These are phyloP conservation scores for Aspergillus steynii DNA, from an alignment of 495 filamentous ascomycete species.

Conservation along the genomic window DNA sequence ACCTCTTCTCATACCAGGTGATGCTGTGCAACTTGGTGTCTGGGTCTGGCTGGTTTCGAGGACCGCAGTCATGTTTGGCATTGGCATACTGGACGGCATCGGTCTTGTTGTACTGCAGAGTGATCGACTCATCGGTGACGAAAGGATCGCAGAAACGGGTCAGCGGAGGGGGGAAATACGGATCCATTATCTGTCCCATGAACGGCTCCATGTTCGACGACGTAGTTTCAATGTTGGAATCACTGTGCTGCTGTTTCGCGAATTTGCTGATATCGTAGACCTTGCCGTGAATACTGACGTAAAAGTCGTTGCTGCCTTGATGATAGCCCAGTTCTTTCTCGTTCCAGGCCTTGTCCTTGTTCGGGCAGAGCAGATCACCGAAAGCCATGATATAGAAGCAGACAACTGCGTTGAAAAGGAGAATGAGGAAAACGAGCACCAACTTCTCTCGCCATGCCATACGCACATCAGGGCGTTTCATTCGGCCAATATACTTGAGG, in stretches of 20 bases:
- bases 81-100: conserved; percentile 34
- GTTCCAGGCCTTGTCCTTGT: conserved; percentile 89
- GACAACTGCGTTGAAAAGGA: conserved; percentile 78
- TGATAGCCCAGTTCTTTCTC: conserved; percentile 70
- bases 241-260: conserved; percentile 80
- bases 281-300: conserved; percentile 80
- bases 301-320: conserved; percentile 73
- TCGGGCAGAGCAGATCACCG: conserved; percentile 82
- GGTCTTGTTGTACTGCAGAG: conserved; percentile 65
- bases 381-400: conserved; percentile 93
- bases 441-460: conserved; percentile 98
- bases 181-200: conserved; percentile 73
- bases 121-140: conserved; percentile 52
- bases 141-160: conserved; percentile 69
- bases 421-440: conserved; percentile 75
- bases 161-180: conserved; percentile 83
- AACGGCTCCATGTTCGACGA: conserved; percentile 69
- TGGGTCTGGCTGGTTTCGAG: conserved; percentile 45
- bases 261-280: conserved; percentile 95
- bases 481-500: conserved; percentile 79
- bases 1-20: conserved; percentile 74
- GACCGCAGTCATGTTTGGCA: conserved; percentile 71
- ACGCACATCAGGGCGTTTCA: conserved; percentile 95
- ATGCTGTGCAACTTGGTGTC: conserved; percentile 57
- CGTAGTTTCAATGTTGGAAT: conserved; percentile 59